These are phyloP conservation scores for Solanum gandarillasii DNA, from an alignment of 257 asterid species.

Conservation along the genomic window DNA sequence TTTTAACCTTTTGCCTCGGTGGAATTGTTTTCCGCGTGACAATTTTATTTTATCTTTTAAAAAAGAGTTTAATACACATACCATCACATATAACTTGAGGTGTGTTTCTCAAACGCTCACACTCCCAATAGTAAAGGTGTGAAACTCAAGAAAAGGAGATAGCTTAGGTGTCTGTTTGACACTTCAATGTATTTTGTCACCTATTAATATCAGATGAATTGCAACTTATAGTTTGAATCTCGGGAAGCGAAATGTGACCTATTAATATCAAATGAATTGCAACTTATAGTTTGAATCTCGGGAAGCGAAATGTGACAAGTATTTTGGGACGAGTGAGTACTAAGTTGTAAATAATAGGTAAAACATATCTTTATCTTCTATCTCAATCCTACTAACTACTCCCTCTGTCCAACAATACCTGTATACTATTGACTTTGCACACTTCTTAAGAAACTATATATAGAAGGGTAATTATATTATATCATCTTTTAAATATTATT, in stretches of 20 bases:
- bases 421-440: too few relatives aligned
- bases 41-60: too few relatives aligned
- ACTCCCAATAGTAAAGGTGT: not conserved
- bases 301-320: not conserved
- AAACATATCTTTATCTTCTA: not conserved
- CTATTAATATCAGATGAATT: not conserved
- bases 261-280: not conserved
- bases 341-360: not conserved
- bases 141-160: not conserved
- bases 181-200: not conserved
- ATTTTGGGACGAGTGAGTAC: not conserved
- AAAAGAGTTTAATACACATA: not conserved
- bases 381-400: not conserved
- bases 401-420: too few relatives aligned
- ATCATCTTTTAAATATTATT: too few relatives aligned
- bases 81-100: not conserved
- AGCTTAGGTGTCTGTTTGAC: not conserved
- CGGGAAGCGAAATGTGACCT: not conserved
- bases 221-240: not conserved
- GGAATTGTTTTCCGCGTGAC: not conserved
- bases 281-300: not conserved
- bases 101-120: not conserved
- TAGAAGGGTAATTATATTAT: too few relatives aligned
- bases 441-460: too few relatives aligned
- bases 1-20: not conserved